Conservation (phyloP, 306 rosid species). For the Vigna reflexopilosa region DNA sequence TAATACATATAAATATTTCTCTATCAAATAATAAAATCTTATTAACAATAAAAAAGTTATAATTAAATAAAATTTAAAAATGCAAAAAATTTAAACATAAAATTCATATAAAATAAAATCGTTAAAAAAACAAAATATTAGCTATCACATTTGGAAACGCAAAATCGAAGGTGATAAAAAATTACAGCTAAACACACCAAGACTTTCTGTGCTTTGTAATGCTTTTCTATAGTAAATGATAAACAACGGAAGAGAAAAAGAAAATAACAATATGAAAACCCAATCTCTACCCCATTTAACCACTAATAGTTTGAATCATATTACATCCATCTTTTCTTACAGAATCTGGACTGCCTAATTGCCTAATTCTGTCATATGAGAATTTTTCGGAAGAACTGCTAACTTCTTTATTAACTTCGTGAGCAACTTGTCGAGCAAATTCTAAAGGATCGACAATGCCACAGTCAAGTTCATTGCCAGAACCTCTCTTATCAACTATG, state of each 20-base stretch:
- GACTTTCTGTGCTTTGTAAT: slow-evolving; percentile 29
- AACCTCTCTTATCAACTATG: slow-evolving; percentile 35
- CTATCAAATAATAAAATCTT: too few species aligned
- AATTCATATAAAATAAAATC: too few species aligned
- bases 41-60: too few species aligned
- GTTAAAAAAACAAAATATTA: too few species aligned
- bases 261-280: neutral
- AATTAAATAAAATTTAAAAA: too few species aligned
- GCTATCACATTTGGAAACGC: too few species aligned
- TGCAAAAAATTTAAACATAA: too few species aligned
- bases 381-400: slow-evolving; percentile 66
- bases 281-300: neutral
- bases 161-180: too few species aligned
- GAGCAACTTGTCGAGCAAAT: slow-evolving; percentile 42
- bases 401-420: slow-evolving; percentile 76
- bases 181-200: neutral
- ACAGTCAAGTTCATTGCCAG: slow-evolving; percentile 51
- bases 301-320: slow-evolving; percentile 40
- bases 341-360: slow-evolving; percentile 70
- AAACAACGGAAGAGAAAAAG: neutral
- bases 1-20: too few species aligned
- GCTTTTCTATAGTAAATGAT: slow-evolving; percentile 19
- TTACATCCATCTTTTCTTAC: slow-evolving; percentile 48
- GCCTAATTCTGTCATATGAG: slow-evolving; percentile 61
- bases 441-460: slow-evolving; percentile 56